Evolutionary conservation across 768 basidiomycete species (phyloP).

Genomic region (Clitopilus hobsonii): DNA sequence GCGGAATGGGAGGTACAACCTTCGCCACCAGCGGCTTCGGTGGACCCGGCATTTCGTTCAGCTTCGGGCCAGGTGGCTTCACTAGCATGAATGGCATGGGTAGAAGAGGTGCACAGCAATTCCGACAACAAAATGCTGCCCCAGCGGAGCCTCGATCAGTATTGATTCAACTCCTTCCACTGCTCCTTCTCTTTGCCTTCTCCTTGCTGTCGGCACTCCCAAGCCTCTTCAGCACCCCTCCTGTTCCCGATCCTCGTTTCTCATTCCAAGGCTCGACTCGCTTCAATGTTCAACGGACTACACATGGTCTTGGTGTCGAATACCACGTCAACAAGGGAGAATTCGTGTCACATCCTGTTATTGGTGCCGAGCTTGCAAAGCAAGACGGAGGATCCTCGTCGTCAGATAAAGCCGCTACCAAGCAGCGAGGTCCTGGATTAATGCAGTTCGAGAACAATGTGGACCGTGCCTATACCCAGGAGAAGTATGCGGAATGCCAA

Average conservation of each 20-base stretch:
- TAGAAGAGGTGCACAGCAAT: constrained; percentile 40
- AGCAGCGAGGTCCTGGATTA: constrained; percentile 35
- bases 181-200: constrained; percentile 80
- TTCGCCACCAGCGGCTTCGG: constrained; percentile 44
- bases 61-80: constrained; percentile 82
- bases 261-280: constrained; percentile 58
- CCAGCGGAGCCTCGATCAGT: constrained; percentile 51
- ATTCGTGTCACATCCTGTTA: constrained; percentile 69
- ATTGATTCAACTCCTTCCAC: constrained; percentile 75
- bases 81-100: constrained; percentile 60
- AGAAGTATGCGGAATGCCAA: constrained; percentile 69
- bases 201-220: constrained; percentile 82
- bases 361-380: constrained; percentile 66
- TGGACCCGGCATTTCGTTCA: constrained; percentile 38
- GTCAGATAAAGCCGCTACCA: constrained; percentile 18
- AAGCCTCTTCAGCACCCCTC: constrained; percentile 59
- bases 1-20: constrained; percentile 37
- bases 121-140: constrained; percentile 23
- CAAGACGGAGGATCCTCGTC: constrained; percentile 36
- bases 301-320: constrained; percentile 61
- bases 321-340: constrained; percentile 84
- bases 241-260: constrained; percentile 76
- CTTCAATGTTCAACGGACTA: constrained; percentile 68
- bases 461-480: constrained; percentile 70
- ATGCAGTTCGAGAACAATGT: constrained; percentile 70